A percentile compares a stretch with the other conserved stretches of the same genome.
Evolutionary conservation across 306 rosid genomes (phyloP).

Genomic region (Vigna unguiculata): DNA sequence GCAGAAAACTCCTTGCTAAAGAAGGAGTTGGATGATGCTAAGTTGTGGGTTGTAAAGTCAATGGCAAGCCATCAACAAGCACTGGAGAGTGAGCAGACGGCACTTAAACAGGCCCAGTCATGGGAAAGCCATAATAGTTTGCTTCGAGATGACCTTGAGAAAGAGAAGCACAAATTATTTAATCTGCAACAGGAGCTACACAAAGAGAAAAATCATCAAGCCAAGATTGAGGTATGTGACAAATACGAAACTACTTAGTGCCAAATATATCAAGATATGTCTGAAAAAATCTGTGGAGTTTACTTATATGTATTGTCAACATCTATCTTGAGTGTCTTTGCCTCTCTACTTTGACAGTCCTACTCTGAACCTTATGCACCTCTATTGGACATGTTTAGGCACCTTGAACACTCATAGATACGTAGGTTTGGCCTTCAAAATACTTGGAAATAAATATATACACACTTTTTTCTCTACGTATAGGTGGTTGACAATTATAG

Average conservation of each 20-base stretch:
- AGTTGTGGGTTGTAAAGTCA: constrained; percentile 52
- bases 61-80: constrained; percentile 48
- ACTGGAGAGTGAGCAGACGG: constrained; percentile 57
- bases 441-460: background rate
- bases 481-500: constrained; percentile 23
- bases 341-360: background rate
- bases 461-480: background rate
- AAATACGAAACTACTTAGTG: background rate
- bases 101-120: constrained; percentile 51
- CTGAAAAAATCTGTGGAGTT: constrained; percentile 13
- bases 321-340: constrained; percentile 3
- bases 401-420: background rate
- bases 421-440: no score
- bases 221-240: constrained; percentile 62
- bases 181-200: constrained; percentile 50
- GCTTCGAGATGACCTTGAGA: constrained; percentile 59
- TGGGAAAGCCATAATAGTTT: constrained; percentile 52
- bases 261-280: constrained; percentile 27
- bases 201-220: constrained; percentile 51
- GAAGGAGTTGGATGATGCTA: constrained; percentile 55
- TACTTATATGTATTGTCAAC: constrained; percentile 14
- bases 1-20: constrained; percentile 52
- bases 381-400: constrained; percentile 11
- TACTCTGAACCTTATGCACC: background rate
- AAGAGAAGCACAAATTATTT: constrained; percentile 55